Evolutionary conservation across 2,329 filamentous ascomycete species (phyloP), one percentile per base, ranked within the genome.

Genomic region (Dendryphion nanum): DNA sequence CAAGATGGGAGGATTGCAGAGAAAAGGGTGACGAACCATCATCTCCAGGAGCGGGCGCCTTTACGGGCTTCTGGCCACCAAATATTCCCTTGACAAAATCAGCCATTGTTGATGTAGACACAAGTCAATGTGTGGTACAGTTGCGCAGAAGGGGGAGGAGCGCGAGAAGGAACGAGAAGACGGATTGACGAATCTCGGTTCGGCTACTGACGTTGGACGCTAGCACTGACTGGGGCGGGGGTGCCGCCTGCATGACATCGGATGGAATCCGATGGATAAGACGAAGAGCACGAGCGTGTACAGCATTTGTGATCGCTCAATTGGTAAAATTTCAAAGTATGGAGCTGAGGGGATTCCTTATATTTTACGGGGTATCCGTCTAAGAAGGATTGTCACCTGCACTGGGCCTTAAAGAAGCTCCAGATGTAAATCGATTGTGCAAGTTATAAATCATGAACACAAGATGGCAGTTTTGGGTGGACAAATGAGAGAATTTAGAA

Each of bases 21-120:
- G 23, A n/a, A 26, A 10, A n/a, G 23, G 23, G 23, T 40, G 41
- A 69, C 78, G 58, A 73, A 87, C 84, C 84, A 52, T 82, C 76
- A 67, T 88, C 83, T 42, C 67, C 74, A 46, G 69, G 68, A 30
- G 74, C 68, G 35, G 71, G 66, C 51, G 73, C 74, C 48, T 72
- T 72, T 20, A 71, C 73, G 46, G 81, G 72, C 72, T 86, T 83
- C 61, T 74, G 74, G 62, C 78, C 82, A 59, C 83, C 83, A 55
- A 89, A 79, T 57, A 88, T 67, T 61, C 79, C 80, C 68, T 85
- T 85, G 52, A 86, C 61, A 50, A 85, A 66, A 52, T 71, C 70
- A 41, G 70, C 71, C 71, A 74, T 74, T 26, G 23, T 26, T 26
- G 34, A 48, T 30, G 42, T 17, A 8, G 18, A 31, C 41, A 44